Percentiles rank a stretch among this genome's conserved stretches.
Conservation (phyloP, 2,329 filamentous ascomycete species). For the Sporothrix pallida region DNA sequence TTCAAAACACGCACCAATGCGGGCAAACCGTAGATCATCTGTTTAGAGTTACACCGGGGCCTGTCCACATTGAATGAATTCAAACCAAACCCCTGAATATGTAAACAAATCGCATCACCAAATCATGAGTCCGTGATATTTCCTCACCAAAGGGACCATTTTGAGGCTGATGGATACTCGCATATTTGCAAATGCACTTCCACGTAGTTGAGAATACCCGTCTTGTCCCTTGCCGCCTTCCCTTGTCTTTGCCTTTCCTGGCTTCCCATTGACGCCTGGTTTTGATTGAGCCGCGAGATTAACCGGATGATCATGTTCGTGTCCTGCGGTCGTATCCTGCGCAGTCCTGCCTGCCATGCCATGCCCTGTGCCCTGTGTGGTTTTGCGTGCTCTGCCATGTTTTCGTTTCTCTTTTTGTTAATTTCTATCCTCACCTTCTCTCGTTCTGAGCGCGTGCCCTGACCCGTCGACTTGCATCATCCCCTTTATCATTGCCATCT, state of each 20-base stretch:
- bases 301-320: constrained; percentile 25
- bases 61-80: too few relatives aligned
- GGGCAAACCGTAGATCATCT: too few relatives aligned
- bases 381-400: neutral
- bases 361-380: neutral
- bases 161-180: neutral
- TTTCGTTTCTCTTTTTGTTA: neutral
- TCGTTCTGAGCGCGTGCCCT: neutral
- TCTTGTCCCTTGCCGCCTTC: neutral
- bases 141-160: too few relatives aligned
- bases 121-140: too few relatives aligned
- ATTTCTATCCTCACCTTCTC: neutral
- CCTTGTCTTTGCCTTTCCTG: neutral
- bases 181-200: too few relatives aligned
- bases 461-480: neutral
- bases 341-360: neutral
- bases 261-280: neutral
- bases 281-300: constrained; percentile 10
- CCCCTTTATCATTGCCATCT: neutral
- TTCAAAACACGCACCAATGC: too few relatives aligned
- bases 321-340: neutral
- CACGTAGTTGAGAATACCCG: neutral
- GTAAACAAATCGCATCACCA: too few relatives aligned
- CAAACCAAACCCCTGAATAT: too few relatives aligned
- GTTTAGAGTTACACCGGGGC: too few relatives aligned